Evolutionary conservation across 768 basidiomycete species (phyloP), one percentile per base, ranked within the genome.

Genomic region (Hemileccinum rubropunctum): DNA sequence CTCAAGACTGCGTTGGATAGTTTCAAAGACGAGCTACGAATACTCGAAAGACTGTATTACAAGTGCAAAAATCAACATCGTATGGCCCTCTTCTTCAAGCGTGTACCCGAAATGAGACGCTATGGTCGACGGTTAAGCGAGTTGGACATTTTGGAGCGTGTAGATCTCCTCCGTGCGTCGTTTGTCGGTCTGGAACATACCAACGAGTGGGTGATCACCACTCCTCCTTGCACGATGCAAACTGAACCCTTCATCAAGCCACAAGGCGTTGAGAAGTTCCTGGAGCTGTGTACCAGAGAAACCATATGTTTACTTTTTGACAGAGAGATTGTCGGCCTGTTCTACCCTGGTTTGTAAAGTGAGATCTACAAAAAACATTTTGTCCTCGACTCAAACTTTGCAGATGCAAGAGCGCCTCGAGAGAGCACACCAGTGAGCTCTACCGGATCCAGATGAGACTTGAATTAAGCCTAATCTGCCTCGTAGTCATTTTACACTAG

Each of bases 61-160:
- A 88, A 88, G 58, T 82, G 81, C 54, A 88, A 86, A 61, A 91
- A 90, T 56, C 89, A 92, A 74, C 67, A 67, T 40, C 61, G 65
- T 37, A 48, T 38, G 42, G 56, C 66, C 26, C 53, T 89, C 11
- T 89, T 88, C 64, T 91, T 87, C 85, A 59, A 57, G 39, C 80
- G 80, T 27, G 71, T 85, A 14, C 58, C 63, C 10, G 90, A 91
- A 60, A 72, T 84, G 17, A 74, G 84, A 53, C 75, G 81, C 46
- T 80, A 54, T 27, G 60, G 60, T 43, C 57, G 17, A 38, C 60
- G 63, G 17, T 15, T 65, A 9, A 43, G 23, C 21, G 63, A 54
- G 11, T 0, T 63, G 50, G 41, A 59, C 23, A 35, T 66, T 15
- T 13, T 37, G 26, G 57, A 59, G n/a, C 45, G 51, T 10, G 51